Conservation (phyloP, 2,329 filamentous ascomycete genomes). For the Colletotrichum paranaense region DNA sequence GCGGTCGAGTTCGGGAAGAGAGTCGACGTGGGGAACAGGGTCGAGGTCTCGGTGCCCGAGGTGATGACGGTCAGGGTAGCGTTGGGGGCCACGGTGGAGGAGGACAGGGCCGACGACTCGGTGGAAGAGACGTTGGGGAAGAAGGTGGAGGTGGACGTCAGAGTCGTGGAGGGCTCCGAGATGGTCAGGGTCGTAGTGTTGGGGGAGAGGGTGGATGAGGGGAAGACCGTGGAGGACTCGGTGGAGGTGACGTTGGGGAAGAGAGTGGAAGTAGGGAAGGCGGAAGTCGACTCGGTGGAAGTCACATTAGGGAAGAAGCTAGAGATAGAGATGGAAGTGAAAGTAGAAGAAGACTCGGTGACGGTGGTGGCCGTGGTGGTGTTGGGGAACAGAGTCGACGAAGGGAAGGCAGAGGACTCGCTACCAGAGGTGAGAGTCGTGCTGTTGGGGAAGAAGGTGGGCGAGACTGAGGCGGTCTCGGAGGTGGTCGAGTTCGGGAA, state of each 20-base stretch:
- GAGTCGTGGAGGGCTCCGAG: not conserved
- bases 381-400: constrained; percentile 19
- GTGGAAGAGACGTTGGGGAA: constrained; percentile 7
- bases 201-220: constrained; percentile 4
- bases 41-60: constrained; percentile 2
- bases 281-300: not conserved
- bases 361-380: not conserved
- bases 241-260: constrained; percentile 1
- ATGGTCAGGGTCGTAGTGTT: constrained; percentile 4
- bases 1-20: constrained; percentile 14
- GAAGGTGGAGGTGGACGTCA: not conserved
- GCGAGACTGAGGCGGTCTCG: not conserved
- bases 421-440: not conserved
- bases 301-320: constrained; percentile 13
- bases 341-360: not conserved
- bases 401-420: not conserved
- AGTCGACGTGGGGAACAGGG: constrained; percentile 10
- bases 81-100: constrained; percentile 21
- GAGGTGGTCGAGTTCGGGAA: constrained; percentile 14
- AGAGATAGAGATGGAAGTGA: not conserved
- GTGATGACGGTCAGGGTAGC: not conserved
- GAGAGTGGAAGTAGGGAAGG: not conserved
- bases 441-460: constrained; percentile 15
- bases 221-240: constrained; percentile 3
- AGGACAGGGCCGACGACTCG: not conserved